phyloP scores from a whole-genome alignment of 805 yeast genomes.

The Candida xiaguanensis region DNA sequence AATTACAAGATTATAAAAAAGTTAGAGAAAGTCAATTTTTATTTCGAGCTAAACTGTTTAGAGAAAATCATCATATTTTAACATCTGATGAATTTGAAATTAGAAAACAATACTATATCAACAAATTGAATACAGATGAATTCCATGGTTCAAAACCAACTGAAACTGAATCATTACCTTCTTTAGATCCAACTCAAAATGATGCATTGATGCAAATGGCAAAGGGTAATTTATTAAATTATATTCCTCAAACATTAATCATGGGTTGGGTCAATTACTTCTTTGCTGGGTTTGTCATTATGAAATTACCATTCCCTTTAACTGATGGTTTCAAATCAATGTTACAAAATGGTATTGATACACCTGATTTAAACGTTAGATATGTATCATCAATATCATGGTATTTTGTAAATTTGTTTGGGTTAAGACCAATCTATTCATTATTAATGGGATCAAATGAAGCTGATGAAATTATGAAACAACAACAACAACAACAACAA shows the following conservation, averaged over 20 bases:
- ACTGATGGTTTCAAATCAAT: constrained; percentile 87
- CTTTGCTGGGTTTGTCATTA: constrained; percentile 85
- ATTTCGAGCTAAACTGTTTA: constrained; percentile 54
- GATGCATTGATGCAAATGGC: constrained; percentile 76
- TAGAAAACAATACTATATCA: constrained; percentile 48
- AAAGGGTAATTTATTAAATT: constrained; percentile 77
- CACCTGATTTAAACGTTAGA: constrained; percentile 80
- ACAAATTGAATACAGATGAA: constrained; percentile 48
- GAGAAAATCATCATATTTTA: constrained; percentile 50
- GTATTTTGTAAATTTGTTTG: constrained; percentile 87
- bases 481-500: constrained; percentile 28
- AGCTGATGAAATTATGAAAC: constrained; percentile 43
- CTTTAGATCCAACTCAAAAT: constrained; percentile 65
- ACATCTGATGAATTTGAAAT: constrained; percentile 47
- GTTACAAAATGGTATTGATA: constrained; percentile 83
- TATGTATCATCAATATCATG: constrained; percentile 95
- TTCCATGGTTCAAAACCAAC: constrained; percentile 42
- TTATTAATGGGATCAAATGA: constrained; percentile 56
- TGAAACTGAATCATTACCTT: constrained; percentile 46
- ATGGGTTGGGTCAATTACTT: constrained; percentile 97
- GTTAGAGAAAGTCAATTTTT: constrained; percentile 53
- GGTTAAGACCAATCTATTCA: constrained; percentile 75
- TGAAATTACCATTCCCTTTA: constrained; percentile 81
- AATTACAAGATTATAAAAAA: constrained; percentile 47
- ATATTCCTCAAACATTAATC: constrained; percentile 85